Percentiles rank a stretch among this genome's conserved stretches.
These are phyloP conservation scores for Trypanosoma lewisi DNA, from an alignment of 208 protist genomes.

Conservation along the genomic window DNA sequence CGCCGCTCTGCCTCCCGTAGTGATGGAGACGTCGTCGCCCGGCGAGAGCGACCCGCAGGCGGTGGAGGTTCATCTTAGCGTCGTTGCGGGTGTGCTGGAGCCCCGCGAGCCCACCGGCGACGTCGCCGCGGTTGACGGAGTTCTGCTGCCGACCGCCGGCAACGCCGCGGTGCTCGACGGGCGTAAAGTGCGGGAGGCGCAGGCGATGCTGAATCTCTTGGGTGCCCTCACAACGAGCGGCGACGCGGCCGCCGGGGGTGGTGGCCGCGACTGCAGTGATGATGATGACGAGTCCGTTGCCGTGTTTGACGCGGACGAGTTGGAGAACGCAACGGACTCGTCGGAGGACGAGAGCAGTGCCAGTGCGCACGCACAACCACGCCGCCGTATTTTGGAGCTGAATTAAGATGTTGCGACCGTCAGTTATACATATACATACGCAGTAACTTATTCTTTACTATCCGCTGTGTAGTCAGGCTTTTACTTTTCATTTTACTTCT, in stretches of 20 bases:
- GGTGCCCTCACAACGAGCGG: conserved; percentile 36
- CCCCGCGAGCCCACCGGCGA: conserved; percentile 12
- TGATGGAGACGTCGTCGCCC: conserved; percentile 39
- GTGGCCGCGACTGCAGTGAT: not conserved
- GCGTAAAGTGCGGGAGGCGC: conserved; percentile 54
- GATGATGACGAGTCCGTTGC: conserved; percentile 42
- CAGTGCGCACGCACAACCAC: conserved; percentile 1
- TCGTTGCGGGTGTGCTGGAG: conserved; percentile 85
- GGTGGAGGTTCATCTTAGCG: conserved; percentile 61
- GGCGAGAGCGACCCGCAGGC: not conserved
- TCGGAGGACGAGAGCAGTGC: conserved; percentile 33
- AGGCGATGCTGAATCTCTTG: conserved; percentile 76
- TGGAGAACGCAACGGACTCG: conserved; percentile 59
- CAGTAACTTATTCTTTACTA: not conserved
- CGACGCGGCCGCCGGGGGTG: not conserved
- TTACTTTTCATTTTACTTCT: not conserved
- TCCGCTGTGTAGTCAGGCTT: too few species aligned
- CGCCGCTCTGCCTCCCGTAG: conserved; percentile 39
- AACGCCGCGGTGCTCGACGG: conserved; percentile 49
- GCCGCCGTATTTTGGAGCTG: conserved; percentile 48
- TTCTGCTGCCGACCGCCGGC: conserved; percentile 64
- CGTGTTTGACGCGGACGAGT: conserved; percentile 69
- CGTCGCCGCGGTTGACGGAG: conserved; percentile 26
- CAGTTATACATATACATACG: not conserved
- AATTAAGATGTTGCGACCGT: conserved; percentile 23